Evolutionary conservation across 2,329 filamentous ascomycete species (phyloP).

Genomic region (Ambrosiella xylebori): DNA sequence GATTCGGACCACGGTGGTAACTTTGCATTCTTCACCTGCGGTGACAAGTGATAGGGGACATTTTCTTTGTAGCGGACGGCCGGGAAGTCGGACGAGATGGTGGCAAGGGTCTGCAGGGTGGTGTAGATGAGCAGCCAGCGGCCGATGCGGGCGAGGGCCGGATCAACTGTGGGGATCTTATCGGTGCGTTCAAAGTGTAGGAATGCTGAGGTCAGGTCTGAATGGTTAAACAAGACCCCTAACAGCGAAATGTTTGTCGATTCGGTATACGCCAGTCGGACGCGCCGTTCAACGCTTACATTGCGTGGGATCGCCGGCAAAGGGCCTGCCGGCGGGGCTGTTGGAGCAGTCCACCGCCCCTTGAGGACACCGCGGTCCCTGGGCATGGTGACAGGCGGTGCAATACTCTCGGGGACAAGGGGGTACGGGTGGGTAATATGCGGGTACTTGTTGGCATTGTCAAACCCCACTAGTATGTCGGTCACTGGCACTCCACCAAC

Average conservation of each 20-base stretch:
- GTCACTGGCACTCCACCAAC: conserved; percentile 42
- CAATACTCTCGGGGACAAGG: conserved; percentile 38
- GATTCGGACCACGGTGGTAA: conserved; percentile 36
- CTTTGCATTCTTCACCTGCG: conserved; percentile 32
- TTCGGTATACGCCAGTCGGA: conserved; percentile 40
- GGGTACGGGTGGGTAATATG: conserved; percentile 53
- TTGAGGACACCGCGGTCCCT: conserved; percentile 8
- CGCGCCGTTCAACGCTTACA: conserved; percentile 27
- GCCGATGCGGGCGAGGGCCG: conserved; percentile 36
- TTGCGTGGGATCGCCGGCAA: not conserved
- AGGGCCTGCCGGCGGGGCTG: conserved; percentile 17
- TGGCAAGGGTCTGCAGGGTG: conserved; percentile 41
- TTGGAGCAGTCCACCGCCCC: conserved; percentile 11
- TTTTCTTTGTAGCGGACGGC: conserved; percentile 33
- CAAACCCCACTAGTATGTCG: conserved; percentile 48
- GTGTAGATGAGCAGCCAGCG: conserved; percentile 46
- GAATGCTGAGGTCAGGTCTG: conserved; percentile 37
- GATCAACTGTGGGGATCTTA: conserved; percentile 31
- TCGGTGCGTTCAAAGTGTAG: conserved; percentile 39
- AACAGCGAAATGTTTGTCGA: conserved; percentile 42
- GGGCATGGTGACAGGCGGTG: conserved; percentile 15
- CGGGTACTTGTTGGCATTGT: conserved; percentile 43
- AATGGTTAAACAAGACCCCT: conserved; percentile 33
- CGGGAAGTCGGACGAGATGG: conserved; percentile 39
- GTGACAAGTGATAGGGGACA: conserved; percentile 40